A percentile compares a stretch with the other conserved stretches of the same genome.
Evolutionary conservation across 2,329 filamentous ascomycete species (phyloP).

Genomic region (Trichoderma sp.): DNA sequence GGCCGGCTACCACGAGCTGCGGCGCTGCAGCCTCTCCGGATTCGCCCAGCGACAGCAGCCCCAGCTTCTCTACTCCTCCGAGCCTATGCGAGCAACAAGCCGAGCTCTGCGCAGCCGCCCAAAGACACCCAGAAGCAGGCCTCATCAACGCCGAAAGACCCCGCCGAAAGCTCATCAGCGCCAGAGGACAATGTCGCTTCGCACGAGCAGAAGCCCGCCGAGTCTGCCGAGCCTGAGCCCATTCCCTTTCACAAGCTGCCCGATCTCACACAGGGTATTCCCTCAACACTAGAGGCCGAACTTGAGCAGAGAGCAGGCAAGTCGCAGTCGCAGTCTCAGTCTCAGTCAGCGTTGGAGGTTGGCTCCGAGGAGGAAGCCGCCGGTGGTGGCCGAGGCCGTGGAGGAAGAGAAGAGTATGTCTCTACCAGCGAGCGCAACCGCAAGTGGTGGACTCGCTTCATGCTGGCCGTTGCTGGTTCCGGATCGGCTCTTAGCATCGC

Average conservation of each 20-base stretch:
- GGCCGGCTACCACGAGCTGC: constrained; percentile 37
- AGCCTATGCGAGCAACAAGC: constrained; percentile 37
- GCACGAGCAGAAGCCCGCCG: constrained; percentile 34
- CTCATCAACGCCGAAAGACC: constrained; percentile 17
- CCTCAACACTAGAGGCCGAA: constrained; percentile 85
- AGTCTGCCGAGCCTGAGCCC: constrained; percentile 44
- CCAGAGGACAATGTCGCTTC: constrained; percentile 31
- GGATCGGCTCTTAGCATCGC: constrained; percentile 61
- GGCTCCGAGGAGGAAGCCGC: constrained; percentile 45
- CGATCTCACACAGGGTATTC: constrained; percentile 92
- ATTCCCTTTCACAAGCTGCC: constrained; percentile 72
- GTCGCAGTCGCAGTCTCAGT: constrained; percentile 37
- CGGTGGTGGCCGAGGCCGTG: constrained; percentile 40
- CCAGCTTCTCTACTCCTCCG: constrained; percentile 38
- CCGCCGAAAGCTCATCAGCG: constrained; percentile 20
- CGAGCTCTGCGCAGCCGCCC: constrained; percentile 31
- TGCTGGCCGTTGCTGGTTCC: constrained; percentile 66
- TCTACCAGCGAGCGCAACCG: constrained; percentile 87
- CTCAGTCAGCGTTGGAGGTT: constrained; percentile 40
- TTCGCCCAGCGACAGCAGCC: constrained; percentile 33
- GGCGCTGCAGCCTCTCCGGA: constrained; percentile 35
- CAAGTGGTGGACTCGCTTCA: constrained; percentile 73
- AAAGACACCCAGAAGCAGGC: constrained; percentile 11
- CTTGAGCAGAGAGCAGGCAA: constrained; percentile 52
- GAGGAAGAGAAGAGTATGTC: constrained; percentile 74